phyloP scores from a whole-genome alignment of 495 filamentous ascomycete genomes.

The Entonaema liquescens region DNA sequence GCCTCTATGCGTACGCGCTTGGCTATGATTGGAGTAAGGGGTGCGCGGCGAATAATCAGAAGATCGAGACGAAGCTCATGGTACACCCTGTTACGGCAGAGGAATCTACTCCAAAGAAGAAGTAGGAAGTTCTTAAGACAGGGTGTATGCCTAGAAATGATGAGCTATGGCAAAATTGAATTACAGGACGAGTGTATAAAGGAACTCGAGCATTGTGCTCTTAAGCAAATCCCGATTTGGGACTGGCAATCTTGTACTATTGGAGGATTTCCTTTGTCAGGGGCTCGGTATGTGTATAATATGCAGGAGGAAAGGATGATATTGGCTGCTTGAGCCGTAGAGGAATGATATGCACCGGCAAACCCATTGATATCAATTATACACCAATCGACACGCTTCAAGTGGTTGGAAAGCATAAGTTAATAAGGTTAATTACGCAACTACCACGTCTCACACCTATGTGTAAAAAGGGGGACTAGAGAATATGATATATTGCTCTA shows the following conservation, averaged over 20 bases:
- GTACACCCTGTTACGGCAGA: conserved; percentile 83
- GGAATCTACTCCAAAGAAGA: conserved; percentile 68
- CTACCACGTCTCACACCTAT: background rate
- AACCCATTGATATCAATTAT: background rate
- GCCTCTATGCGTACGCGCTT: conserved; percentile 90
- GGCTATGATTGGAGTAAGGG: conserved; percentile 98
- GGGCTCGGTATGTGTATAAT: conserved; percentile 15
- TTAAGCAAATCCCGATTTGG: background rate
- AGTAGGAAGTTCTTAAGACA: background rate
- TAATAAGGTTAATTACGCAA: background rate
- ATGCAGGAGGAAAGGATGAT: background rate
- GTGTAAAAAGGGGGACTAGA: background rate
- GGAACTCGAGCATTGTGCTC: background rate
- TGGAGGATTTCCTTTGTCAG: conserved; percentile 29
- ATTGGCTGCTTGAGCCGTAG: background rate
- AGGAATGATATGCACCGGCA: background rate
- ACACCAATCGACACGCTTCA: background rate
- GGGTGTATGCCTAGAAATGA: background rate
- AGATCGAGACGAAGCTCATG: conserved; percentile 86
- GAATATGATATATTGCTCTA: background rate
- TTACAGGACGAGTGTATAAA: background rate
- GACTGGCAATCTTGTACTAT: conserved; percentile 12
- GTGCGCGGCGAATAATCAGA: conserved; percentile 75
- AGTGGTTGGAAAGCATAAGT: background rate
- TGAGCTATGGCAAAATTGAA: background rate